A percentile compares a stretch with the other conserved stretches of the same genome.
Conservation (phyloP, 2,329 filamentous ascomycete genomes). For the Blumeria hordei region DNA sequence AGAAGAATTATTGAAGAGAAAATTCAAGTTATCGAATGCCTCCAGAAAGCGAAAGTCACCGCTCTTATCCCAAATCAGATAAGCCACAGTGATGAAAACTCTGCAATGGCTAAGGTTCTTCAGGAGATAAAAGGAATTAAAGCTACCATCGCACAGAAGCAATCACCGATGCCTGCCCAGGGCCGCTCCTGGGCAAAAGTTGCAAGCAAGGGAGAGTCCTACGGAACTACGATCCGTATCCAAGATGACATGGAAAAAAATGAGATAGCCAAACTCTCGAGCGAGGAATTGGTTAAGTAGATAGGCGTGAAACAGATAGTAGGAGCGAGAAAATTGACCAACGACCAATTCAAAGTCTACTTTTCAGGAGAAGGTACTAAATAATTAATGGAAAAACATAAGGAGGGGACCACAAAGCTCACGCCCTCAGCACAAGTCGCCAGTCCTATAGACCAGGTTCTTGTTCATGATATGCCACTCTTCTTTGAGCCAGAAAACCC, state of each 20-base stretch:
- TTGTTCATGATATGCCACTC: neutral
- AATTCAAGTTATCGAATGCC: too few relatives aligned
- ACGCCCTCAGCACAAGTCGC: neutral
- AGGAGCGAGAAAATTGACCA: neutral
- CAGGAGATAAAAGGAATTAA: neutral
- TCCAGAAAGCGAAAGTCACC: too few relatives aligned
- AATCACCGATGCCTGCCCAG: neutral
- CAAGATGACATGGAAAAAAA: neutral
- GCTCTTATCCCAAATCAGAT: too few relatives aligned
- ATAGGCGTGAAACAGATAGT: neutral
- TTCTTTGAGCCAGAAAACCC: neutral
- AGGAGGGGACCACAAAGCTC: neutral
- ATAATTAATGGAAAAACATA: neutral
- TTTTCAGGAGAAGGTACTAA: neutral
- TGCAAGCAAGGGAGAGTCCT: neutral
- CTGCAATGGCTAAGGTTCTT: neutral
- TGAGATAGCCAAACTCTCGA: neutral
- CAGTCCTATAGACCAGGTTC: neutral
- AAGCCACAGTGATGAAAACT: slow-evolving; percentile 1
- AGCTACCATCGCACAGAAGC: neutral
- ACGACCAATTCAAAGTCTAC: neutral
- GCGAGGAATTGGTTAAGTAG: neutral
- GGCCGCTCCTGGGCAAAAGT: neutral
- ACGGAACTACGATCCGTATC: neutral
- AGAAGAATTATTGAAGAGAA: too few relatives aligned